Evolutionary conservation across 2,329 filamentous ascomycete genomes (phyloP), one percentile per base, ranked within the genome.

Genomic region (Aureobasidium musti): DNA sequence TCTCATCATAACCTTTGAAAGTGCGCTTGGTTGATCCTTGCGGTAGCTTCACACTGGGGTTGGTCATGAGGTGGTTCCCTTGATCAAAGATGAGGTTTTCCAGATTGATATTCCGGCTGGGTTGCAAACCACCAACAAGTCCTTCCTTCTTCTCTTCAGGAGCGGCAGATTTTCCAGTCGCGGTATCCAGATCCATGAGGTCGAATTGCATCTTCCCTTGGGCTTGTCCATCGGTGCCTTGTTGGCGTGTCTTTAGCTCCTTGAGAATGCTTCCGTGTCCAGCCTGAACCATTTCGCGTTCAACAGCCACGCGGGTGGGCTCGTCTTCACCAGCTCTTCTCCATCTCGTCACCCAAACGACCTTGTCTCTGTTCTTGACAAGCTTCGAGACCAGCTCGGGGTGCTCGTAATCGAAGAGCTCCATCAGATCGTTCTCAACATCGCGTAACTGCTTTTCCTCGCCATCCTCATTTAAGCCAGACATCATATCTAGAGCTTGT

Each of bases 31-130:
- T 97, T 2, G 95, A 97, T 13, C 95, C 95, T 76, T 97, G 92
- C 0, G 95, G 95, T 23, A 99, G 84, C 69, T 91, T 90, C 54
- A 99, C 95, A 75, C 92, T 97, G 7, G 92, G 91, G 73, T 99
- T 99, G n/a, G 95, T 98, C 94, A 98, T 99, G 50, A 99, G 84
- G 81, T 99, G 95, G 74, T 98, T 99, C 63, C 95, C 95, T 79
- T 98, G 94, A 72, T 98, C 95, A 75, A 99, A 99, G 45, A 97
- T 86, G 39, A 99, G 86, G 73, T 98, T 98, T 67, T 99, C 94
- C 61, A 99, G 83, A 75, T 98, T 98, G 76, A 99, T 92, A 52
- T 92, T 81, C 75, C 91, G 91, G 71, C 89, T 89, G 2, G 96
- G 95, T 73, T 95, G 91, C 43, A 99, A 82, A 17, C 92, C 92